These are phyloP conservation scores for Nemophila menziesii DNA, from an alignment of 257 asterid species.

Conservation along the genomic window DNA sequence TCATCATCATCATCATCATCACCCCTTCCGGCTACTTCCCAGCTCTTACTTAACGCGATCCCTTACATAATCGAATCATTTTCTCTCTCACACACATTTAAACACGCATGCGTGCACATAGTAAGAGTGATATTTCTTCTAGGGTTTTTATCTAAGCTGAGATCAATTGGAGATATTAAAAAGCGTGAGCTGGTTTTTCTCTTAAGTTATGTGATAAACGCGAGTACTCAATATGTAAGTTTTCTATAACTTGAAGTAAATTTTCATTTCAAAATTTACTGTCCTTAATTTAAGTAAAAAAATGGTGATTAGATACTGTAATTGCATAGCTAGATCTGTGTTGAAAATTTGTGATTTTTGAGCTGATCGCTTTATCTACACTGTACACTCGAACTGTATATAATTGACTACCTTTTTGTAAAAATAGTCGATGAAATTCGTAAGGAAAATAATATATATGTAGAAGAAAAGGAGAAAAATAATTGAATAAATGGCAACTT, in stretches of 20 bases:
- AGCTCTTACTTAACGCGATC: constrained; percentile 41
- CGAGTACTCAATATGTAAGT: neutral
- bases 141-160: neutral
- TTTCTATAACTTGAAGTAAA: too few species aligned
- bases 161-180: neutral
- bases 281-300: constrained; percentile 4
- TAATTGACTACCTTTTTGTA: neutral
- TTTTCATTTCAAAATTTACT: neutral
- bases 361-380: constrained; percentile 15
- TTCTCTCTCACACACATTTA: neutral
- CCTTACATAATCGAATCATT: constrained; percentile 21
- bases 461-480: neutral
- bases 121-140: neutral
- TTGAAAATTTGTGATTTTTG: constrained; percentile 20
- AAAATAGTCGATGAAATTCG: neutral
- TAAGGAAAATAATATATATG: neutral
- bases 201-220: neutral
- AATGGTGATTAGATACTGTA: constrained; percentile 11
- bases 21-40: constrained; percentile 3
- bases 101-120: constrained; percentile 1
- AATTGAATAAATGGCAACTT: neutral
- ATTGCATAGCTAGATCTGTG: constrained; percentile 45
- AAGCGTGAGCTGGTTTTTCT: neutral
- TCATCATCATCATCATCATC: too few species aligned
- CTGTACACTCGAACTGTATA: constrained; percentile 9